Conservation (phyloP, 2,329 filamentous ascomycete species). For the Daldinia sp. region DNA sequence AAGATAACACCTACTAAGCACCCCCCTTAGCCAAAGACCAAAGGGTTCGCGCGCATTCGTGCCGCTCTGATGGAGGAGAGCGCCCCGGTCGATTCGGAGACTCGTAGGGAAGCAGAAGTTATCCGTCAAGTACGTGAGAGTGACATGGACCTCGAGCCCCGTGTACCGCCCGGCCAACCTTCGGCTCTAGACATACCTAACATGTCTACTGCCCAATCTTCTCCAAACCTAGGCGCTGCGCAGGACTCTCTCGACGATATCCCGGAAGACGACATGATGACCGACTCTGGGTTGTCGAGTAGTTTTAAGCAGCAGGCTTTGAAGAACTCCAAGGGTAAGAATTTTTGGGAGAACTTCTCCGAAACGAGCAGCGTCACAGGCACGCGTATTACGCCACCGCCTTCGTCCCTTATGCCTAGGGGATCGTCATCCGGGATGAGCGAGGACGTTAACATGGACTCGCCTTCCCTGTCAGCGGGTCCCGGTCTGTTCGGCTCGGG, state of each 20-base stretch:
- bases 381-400: constrained; percentile 61
- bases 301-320: constrained; percentile 79
- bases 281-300: constrained; percentile 64
- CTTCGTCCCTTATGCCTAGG: constrained; percentile 69
- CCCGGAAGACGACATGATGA: constrained; percentile 74
- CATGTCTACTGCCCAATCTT: constrained; percentile 69
- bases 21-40: constrained; percentile 81
- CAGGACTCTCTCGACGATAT: constrained; percentile 74
- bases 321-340: constrained; percentile 73
- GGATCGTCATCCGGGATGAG: constrained; percentile 68
- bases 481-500: constrained; percentile 46
- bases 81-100: constrained; percentile 86
- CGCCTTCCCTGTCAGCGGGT: constrained; percentile 59
- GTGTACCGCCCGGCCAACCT: constrained; percentile 48
- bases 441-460: constrained; percentile 78
- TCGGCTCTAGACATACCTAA: constrained; percentile 57
- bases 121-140: constrained; percentile 94
- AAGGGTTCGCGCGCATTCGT: constrained; percentile 91
- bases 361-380: constrained; percentile 66
- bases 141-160: constrained; percentile 70
- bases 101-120: constrained; percentile 90
- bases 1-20: constrained; percentile 43
- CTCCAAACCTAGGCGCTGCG: constrained; percentile 69
- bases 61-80: constrained; percentile 89
- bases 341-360: constrained; percentile 83